phyloP scores from a whole-genome alignment of 2,329 filamentous ascomycete species.

The Trichoderma afroharzianum region DNA sequence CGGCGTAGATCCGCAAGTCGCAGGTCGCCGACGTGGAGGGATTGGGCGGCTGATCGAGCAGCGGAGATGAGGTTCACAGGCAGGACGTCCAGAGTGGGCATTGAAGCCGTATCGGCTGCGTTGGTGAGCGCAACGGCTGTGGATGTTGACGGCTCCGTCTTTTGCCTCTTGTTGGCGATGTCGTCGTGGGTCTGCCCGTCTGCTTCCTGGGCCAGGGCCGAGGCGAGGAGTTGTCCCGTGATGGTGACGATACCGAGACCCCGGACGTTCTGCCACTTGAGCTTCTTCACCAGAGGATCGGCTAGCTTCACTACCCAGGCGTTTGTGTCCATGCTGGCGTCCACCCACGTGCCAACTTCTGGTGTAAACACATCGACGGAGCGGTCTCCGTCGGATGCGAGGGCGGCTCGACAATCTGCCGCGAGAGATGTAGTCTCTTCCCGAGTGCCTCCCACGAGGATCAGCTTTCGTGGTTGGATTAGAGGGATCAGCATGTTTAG shows the following conservation, averaged over 20 bases:
- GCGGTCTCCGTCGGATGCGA: constrained; percentile 47
- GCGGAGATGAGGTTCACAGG: constrained; percentile 63
- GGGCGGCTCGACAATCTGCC: constrained; percentile 70
- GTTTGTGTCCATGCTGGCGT: constrained; percentile 96
- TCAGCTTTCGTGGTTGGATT: constrained; percentile 89
- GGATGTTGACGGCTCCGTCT: constrained; percentile 37
- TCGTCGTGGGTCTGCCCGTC: constrained; percentile 45
- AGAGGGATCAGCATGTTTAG: constrained; percentile 92
- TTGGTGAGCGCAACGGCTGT: constrained; percentile 26
- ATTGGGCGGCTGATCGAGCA: constrained; percentile 73
- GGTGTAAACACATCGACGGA: constrained; percentile 79
- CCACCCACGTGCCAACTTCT: constrained; percentile 64
- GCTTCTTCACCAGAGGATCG: constrained; percentile 74
- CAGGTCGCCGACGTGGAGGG: constrained; percentile 91
- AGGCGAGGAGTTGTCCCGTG: constrained; percentile 62
- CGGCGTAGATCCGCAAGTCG: constrained; percentile 83
- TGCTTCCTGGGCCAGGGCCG: constrained; percentile 37
- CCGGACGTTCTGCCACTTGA: constrained; percentile 93
- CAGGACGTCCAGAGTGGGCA: constrained; percentile 53
- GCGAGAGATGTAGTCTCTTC: constrained; percentile 78
- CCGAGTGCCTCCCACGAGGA: constrained; percentile 77
- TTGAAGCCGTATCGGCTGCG: constrained; percentile 25
- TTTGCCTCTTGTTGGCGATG: constrained; percentile 47
- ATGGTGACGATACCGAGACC: constrained; percentile 90
- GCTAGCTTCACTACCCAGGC: constrained; percentile 94